Conservation (phyloP, 768 basidiomycete species). For the Hericium coralloides region DNA sequence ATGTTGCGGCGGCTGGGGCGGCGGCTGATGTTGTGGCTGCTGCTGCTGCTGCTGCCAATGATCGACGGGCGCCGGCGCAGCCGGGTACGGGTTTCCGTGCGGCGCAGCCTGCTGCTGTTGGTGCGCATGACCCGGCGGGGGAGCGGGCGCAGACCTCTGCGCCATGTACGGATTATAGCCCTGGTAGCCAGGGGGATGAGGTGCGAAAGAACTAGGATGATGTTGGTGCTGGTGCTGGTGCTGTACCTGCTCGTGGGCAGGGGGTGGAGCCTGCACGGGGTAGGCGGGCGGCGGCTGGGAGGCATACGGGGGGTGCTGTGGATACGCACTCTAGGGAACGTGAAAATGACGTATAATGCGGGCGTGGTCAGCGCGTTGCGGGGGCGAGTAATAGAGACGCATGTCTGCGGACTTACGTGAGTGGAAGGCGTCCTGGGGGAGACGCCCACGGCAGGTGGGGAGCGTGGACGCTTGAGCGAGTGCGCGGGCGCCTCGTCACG, state of each 20-base stretch:
- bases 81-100: slow-evolving; percentile 6
- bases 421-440: slow-evolving; percentile 22
- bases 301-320: slow-evolving; percentile 24
- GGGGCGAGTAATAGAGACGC: neutral
- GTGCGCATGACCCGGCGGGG: slow-evolving; percentile 2
- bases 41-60: slow-evolving; percentile 5
- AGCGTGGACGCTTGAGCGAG: slow-evolving; percentile 32
- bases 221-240: slow-evolving; percentile 8
- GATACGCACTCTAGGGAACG: slow-evolving; percentile 27
- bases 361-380: slow-evolving; percentile 1
- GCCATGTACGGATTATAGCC: slow-evolving; percentile 13
- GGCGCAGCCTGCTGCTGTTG: slow-evolving; percentile 18
- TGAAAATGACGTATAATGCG: neutral
- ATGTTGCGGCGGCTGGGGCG: slow-evolving; percentile 11
- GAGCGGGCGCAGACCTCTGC: slow-evolving; percentile 14
- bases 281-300: slow-evolving; percentile 31
- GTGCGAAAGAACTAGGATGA: slow-evolving; percentile 24
- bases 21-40: slow-evolving; percentile 16
- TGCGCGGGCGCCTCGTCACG: slow-evolving; percentile 2
- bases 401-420: slow-evolving; percentile 34
- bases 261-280: slow-evolving; percentile 28
- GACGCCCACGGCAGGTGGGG: slow-evolving; percentile 25
- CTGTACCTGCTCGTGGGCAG: slow-evolving; percentile 36
- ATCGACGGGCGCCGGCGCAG: slow-evolving; percentile 1
- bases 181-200: slow-evolving; percentile 31